A percentile compares a stretch with the other conserved stretches of the same genome.
Conservation (phyloP, 441 rosid genomes). For the Raphanus hybrid region DNA sequence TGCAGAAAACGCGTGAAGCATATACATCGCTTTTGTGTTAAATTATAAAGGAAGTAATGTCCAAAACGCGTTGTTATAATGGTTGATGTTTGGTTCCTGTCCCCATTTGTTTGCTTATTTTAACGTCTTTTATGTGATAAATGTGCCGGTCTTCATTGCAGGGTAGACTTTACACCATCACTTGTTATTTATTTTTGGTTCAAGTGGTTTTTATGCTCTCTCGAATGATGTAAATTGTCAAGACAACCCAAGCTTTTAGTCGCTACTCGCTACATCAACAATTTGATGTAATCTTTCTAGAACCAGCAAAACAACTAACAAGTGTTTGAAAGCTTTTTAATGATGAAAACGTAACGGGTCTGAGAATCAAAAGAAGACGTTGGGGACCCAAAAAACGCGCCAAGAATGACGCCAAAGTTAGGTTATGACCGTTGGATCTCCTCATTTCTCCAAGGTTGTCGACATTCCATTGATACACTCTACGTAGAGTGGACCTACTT, state of each 20-base stretch:
- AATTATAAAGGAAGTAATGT: conserved; percentile 34
- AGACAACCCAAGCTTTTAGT: background rate
- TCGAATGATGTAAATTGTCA: background rate
- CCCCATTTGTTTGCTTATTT: conserved; percentile 26
- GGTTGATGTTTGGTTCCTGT: conserved; percentile 42
- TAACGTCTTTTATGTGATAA: background rate
- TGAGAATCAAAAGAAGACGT: conserved; percentile 11
- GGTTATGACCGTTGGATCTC: conserved; percentile 39
- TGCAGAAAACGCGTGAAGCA: conserved; percentile 47
- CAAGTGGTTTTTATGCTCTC: background rate
- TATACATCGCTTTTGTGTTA: conserved; percentile 29
- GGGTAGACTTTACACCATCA: conserved; percentile 7
- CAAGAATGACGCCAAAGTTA: conserved; percentile 29
- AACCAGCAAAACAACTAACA: conserved; percentile 24
- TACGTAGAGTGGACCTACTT: background rate
- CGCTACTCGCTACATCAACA: background rate
- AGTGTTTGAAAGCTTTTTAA: background rate
- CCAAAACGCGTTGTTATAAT: conserved; percentile 46
- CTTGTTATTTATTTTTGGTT: background rate
- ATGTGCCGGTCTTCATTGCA: conserved; percentile 25
- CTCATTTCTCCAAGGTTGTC: conserved; percentile 18
- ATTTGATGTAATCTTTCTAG: background rate
- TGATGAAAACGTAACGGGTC: conserved; percentile 35
- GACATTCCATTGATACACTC: conserved; percentile 19
- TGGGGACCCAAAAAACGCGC: conserved; percentile 38